Percentiles rank a stretch among this genome's conserved stretches.
These are phyloP conservation scores for Beauveria bassiana DNA, from an alignment of 2,329 filamentous ascomycete genomes.

Conservation along the genomic window DNA sequence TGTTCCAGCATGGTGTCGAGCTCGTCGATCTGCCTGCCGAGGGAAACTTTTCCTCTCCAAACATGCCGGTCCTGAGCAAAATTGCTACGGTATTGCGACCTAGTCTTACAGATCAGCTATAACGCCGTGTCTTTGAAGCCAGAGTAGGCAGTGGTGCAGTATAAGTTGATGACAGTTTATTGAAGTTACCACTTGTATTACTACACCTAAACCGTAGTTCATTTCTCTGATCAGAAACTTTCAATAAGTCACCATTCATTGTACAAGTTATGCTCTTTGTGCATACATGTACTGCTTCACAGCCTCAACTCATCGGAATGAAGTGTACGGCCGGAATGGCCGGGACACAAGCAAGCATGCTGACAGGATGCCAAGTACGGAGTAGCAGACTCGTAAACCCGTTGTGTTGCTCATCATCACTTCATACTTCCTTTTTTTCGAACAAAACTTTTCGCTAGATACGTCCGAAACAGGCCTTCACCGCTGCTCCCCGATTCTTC, in stretches of 20 bases:
- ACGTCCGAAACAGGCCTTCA: neutral
- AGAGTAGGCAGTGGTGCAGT: neutral
- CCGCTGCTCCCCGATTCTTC: neutral
- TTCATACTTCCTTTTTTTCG: too few relatives aligned
- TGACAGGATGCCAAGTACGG: too few relatives aligned
- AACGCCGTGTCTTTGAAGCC: neutral
- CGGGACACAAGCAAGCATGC: too few relatives aligned
- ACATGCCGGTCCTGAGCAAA: slow-evolving; percentile 28
- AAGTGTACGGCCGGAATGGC: too few relatives aligned
- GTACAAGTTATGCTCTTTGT: too few relatives aligned
- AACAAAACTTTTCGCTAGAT: too few relatives aligned
- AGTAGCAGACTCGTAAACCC: too few relatives aligned
- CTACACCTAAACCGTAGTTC: too few relatives aligned
- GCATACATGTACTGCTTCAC: too few relatives aligned
- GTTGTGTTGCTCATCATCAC: too few relatives aligned
- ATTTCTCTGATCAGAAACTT: neutral
- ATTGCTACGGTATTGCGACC: slow-evolving; percentile 19
- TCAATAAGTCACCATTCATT: neutral
- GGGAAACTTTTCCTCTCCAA: neutral
- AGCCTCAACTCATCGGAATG: too few relatives aligned
- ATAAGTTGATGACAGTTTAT: too few relatives aligned
- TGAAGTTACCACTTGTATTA: neutral
- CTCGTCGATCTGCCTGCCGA: slow-evolving; percentile 30
- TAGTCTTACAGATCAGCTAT: neutral
- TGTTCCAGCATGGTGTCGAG: slow-evolving; percentile 53